Conservation (phyloP, 1,284 basidiomycete genomes). For the Microbotryomycetes sp. region DNA sequence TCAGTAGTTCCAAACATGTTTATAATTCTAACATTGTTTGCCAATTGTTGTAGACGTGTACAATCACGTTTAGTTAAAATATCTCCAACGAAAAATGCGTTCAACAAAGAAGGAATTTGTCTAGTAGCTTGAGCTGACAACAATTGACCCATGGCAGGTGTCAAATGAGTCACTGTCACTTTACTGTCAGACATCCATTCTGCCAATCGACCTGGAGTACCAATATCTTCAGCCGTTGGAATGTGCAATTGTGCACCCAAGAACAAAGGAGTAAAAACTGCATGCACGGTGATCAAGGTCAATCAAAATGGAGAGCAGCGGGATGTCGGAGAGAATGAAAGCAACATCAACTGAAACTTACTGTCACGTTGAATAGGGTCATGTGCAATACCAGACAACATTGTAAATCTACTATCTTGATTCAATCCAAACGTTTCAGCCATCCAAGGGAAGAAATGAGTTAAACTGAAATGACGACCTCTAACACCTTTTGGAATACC, state of each 20-base stretch:
- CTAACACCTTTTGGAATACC: conserved; percentile 97
- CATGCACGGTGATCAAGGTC: neutral
- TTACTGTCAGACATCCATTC: conserved; percentile 95
- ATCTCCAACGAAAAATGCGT: conserved; percentile 99
- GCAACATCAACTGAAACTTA: conserved; percentile 48
- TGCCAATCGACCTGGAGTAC: conserved; percentile 90
- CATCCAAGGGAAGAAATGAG: conserved; percentile 99
- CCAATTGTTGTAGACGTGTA: conserved; percentile 86
- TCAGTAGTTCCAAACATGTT: conserved; percentile 99
- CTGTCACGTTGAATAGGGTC: conserved; percentile 99
- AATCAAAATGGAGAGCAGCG: neutral
- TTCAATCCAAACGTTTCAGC: conserved; percentile 74
- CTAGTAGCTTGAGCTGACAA: conserved; percentile 90
- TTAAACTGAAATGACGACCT: conserved; percentile 90
- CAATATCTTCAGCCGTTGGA: conserved; percentile 95
- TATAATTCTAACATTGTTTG: conserved; percentile 86
- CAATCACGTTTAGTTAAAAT: conserved; percentile 98
- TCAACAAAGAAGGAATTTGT: conserved; percentile 76
- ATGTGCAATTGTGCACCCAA: conserved; percentile 94
- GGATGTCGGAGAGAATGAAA: neutral
- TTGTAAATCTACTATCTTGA: conserved; percentile 81
- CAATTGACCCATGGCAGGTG: conserved; percentile 98
- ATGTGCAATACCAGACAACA: conserved; percentile 98
- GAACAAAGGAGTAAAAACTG: conserved; percentile 98
- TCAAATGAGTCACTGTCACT: conserved; percentile 91